These are phyloP conservation scores for Brassica rapa DNA, from an alignment of 345 rosid species.

Conservation along the genomic window DNA sequence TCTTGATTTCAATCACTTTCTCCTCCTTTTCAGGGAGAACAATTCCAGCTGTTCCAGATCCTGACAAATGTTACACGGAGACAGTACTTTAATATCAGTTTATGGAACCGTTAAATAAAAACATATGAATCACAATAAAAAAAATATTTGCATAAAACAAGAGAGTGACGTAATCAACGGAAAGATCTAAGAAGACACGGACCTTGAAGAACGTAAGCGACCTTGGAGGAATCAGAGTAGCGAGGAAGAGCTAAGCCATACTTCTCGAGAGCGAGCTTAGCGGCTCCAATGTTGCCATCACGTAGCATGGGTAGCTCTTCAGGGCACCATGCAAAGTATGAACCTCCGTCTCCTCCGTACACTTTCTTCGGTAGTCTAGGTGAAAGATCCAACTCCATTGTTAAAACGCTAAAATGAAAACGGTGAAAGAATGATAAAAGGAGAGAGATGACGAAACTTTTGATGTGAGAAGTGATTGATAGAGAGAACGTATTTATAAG, in stretches of 20 bases:
- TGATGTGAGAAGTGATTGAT: neutral
- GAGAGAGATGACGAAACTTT: neutral
- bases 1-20: conserved; percentile 72
- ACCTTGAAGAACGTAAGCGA: conserved; percentile 95
- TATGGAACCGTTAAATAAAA: neutral
- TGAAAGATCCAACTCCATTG: conserved; percentile 82
- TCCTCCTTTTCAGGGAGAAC: conserved; percentile 89
- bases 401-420: neutral
- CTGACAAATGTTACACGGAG: conserved; percentile 37
- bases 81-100: neutral
- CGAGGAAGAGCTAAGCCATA: conserved; percentile 83
- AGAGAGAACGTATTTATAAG: conserved; percentile 17
- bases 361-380: conserved; percentile 70
- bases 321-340: conserved; percentile 80
- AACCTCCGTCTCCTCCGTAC: conserved; percentile 73
- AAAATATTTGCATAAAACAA: neutral
- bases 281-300: conserved; percentile 81
- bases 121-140: neutral
- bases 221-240: conserved; percentile 84
- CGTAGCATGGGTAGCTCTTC: conserved; percentile 73
- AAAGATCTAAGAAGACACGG: neutral
- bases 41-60: conserved; percentile 81
- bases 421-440: neutral
- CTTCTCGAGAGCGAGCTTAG: conserved; percentile 81
- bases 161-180: neutral